These are phyloP conservation scores for Verticillium zaregamsianum DNA, from an alignment of 2,329 filamentous ascomycete genomes.

Conservation along the genomic window DNA sequence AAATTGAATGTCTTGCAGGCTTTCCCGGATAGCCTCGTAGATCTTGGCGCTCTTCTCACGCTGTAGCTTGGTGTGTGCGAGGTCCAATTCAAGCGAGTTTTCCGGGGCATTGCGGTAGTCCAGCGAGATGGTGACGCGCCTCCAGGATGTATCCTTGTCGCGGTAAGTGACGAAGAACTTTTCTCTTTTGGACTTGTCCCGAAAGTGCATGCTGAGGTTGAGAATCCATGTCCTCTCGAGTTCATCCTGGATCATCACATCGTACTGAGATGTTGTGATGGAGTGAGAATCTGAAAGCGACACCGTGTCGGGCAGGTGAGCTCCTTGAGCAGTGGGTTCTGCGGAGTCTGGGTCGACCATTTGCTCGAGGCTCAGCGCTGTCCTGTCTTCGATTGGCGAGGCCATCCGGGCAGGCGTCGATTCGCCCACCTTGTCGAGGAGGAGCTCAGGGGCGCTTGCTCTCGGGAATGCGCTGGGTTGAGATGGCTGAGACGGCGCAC, in stretches of 20 bases:
- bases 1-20: constrained; percentile 88
- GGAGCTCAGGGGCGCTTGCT: constrained; percentile 44
- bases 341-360: constrained; percentile 12
- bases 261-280: constrained; percentile 50
- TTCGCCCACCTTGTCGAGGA: constrained; percentile 21
- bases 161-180: constrained; percentile 98
- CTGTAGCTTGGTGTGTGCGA: constrained; percentile 74
- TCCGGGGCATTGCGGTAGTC: constrained; percentile 81
- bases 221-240: constrained; percentile 89
- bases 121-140: constrained; percentile 85
- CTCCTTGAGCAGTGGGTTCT: constrained; percentile 5
- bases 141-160: constrained; percentile 73
- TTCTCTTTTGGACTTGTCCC: constrained; percentile 85
- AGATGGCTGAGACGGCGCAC: constrained; percentile 28
- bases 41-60: constrained; percentile 90
- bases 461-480: constrained; percentile 34
- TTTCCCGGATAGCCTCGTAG: constrained; percentile 91
- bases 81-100: constrained; percentile 80
- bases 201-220: constrained; percentile 97
- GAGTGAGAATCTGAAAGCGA: constrained; percentile 37
- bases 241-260: constrained; percentile 69
- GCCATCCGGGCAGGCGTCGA: constrained; percentile 22
- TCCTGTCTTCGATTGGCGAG: constrained; percentile 27
- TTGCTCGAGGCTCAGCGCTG: constrained; percentile 17
- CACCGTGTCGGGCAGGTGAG: constrained; percentile 13